Evolutionary conservation across 768 basidiomycete species (phyloP).

Genomic region (Exidia glandulosa): DNA sequence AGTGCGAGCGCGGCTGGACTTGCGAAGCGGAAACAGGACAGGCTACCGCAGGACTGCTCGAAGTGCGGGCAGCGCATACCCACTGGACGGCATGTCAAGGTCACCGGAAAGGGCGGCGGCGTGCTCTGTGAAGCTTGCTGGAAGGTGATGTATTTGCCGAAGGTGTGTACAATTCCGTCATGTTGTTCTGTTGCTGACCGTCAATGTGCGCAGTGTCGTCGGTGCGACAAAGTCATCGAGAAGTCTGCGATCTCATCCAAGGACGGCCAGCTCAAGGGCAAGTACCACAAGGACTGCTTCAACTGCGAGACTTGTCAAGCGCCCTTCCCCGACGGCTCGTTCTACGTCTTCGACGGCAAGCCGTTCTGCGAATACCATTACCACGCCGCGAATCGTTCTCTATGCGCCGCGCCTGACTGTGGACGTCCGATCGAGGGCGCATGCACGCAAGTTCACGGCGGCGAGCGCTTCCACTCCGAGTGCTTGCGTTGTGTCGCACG

Average conservation of each 20-base stretch:
- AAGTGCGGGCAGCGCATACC: background rate
- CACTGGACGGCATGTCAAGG: background rate
- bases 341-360: slow-evolving; percentile 85
- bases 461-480: slow-evolving; percentile 77
- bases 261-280: slow-evolving; percentile 91
- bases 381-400: slow-evolving; percentile 81
- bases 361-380: slow-evolving; percentile 90
- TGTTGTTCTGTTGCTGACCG: background rate
- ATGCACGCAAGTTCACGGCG: slow-evolving; percentile 76
- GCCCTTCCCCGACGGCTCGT: slow-evolving; percentile 85
- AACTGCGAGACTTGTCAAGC: slow-evolving; percentile 72
- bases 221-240: slow-evolving; percentile 81
- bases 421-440: slow-evolving; percentile 88
- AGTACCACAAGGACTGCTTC: slow-evolving; percentile 89
- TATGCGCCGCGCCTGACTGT: slow-evolving; percentile 70
- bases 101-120: slow-evolving; percentile 3
- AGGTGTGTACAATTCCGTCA: slow-evolving; percentile 36
- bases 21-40: background rate
- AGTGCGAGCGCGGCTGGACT: background rate
- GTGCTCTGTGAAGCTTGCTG: slow-evolving; percentile 85
- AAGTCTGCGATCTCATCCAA: slow-evolving; percentile 82
- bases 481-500: slow-evolving; percentile 60
- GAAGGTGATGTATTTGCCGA: slow-evolving; percentile 94
- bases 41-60: background rate
- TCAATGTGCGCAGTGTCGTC: slow-evolving; percentile 51